Conservation (phyloP, 768 basidiomycete genomes). For the Pilatotrama ljubarskyi region DNA sequence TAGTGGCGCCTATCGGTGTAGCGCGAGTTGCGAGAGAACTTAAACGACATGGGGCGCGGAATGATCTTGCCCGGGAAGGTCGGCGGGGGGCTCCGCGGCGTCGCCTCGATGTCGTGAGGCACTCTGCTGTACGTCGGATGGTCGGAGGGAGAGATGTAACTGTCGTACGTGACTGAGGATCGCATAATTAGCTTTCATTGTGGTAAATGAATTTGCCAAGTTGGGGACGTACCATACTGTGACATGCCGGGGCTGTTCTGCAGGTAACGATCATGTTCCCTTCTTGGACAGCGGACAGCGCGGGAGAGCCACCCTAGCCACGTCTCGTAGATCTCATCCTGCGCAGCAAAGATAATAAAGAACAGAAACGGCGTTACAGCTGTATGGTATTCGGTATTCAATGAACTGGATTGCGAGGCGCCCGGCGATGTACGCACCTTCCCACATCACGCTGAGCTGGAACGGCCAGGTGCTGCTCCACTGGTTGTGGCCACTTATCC, state of each 20-base stretch:
- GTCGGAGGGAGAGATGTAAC: conserved; percentile 5
- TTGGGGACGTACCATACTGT: conserved; percentile 2
- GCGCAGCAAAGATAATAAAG: conserved; percentile 27
- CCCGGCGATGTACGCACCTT: conserved; percentile 15
- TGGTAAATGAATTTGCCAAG: neutral
- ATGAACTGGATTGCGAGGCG: neutral
- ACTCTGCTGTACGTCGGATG: conserved; percentile 7
- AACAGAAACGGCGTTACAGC: conserved; percentile 20
- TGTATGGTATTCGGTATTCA: neutral
- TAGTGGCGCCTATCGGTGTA: neutral
- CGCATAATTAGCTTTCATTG: neutral
- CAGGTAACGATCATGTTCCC: neutral
- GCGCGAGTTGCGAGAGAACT: neutral
- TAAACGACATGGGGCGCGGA: neutral
- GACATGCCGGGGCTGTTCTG: neutral
- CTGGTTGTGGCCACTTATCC: conserved; percentile 8
- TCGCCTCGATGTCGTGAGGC: neutral
- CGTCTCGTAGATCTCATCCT: conserved; percentile 24
- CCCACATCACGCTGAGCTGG: conserved; percentile 22
- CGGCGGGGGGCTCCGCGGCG: neutral
- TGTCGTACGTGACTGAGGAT: conserved; percentile 5
- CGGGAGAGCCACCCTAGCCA: conserved; percentile 20
- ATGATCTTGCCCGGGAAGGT: conserved; percentile 6
- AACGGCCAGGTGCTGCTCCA: neutral
- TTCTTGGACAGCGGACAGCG: neutral